These are phyloP conservation scores for Candida pini DNA, from an alignment of 805 yeast species.

Conservation along the genomic window DNA sequence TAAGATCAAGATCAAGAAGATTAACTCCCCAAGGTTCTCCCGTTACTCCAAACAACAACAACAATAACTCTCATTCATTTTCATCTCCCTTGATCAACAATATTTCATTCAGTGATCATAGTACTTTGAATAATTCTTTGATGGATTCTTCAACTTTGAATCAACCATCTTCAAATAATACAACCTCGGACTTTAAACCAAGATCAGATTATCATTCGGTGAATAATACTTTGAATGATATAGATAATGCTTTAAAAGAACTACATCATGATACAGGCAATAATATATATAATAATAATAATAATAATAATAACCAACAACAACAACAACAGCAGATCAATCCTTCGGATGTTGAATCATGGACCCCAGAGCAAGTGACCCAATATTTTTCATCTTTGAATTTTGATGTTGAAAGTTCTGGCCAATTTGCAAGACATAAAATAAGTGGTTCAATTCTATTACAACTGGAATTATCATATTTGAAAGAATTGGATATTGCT, in stretches of 20 bases:
- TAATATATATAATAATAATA: no score
- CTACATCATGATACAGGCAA: slow-evolving; percentile 32
- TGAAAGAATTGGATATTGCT: slow-evolving; percentile 86
- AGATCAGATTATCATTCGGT: slow-evolving; percentile 39
- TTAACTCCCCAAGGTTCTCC: slow-evolving; percentile 26
- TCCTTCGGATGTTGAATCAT: slow-evolving; percentile 46
- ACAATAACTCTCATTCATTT: no score
- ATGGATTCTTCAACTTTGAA: slow-evolving; percentile 7
- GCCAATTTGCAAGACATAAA: slow-evolving; percentile 79
- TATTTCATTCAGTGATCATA: no score
- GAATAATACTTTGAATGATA: slow-evolving; percentile 57
- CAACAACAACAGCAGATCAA: slow-evolving; percentile 24
- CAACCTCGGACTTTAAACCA: no score
- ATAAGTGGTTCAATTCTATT: slow-evolving; percentile 82
- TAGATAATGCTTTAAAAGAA: slow-evolving; percentile 68
- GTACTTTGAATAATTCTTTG: slow-evolving; percentile 8
- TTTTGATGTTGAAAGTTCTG: slow-evolving; percentile 68
- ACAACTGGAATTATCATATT: slow-evolving; percentile 76
- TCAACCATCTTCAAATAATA: slow-evolving; percentile 5
- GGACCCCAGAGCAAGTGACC: slow-evolving; percentile 88
- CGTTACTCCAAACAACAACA: slow-evolving; percentile 14
- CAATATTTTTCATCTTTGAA: slow-evolving; percentile 68
- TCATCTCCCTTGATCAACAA: no score
- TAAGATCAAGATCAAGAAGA: slow-evolving; percentile 59
- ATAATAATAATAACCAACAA: not conserved